Evolutionary conservation across 805 yeast species (phyloP).

Genomic region (Pichia rugopelliculosa): DNA sequence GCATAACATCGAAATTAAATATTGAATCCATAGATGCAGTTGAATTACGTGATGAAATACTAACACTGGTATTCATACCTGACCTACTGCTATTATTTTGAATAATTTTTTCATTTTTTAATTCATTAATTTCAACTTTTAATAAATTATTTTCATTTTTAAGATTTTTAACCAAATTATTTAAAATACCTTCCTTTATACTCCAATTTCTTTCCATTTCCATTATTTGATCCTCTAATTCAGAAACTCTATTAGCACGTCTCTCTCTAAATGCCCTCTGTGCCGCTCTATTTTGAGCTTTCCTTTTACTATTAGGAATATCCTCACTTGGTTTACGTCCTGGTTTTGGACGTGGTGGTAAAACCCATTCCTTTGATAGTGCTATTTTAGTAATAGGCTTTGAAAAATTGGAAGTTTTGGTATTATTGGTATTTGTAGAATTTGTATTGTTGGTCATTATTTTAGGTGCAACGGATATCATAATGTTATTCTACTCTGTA

Average conservation of each 20-base stretch:
- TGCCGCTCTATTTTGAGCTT: conserved; percentile 92
- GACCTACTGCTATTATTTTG: neutral
- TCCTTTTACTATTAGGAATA: conserved; percentile 76
- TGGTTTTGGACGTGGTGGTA: conserved; percentile 58
- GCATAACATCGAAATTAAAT: neutral
- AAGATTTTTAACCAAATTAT: conserved; percentile 43
- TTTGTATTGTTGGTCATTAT: neutral
- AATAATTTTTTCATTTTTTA: conserved; percentile 19
- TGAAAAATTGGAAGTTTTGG: too few relatives aligned
- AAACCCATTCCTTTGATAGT: conserved; percentile 52
- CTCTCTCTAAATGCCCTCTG: conserved; percentile 87
- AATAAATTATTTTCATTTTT: conserved; percentile 39
- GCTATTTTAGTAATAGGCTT: conserved; percentile 40
- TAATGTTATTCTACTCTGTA: neutral
- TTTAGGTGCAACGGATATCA: conserved; percentile 10
- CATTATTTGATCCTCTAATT: conserved; percentile 60
- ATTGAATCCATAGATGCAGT: too few relatives aligned
- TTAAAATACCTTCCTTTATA: conserved; percentile 46
- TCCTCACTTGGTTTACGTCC: conserved; percentile 46
- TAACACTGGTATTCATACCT: neutral
- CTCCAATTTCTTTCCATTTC: conserved; percentile 64
- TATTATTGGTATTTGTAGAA: neutral
- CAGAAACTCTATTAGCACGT: conserved; percentile 73
- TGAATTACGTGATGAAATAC: neutral
- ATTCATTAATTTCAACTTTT: conserved; percentile 19